Percentiles rank a stretch among this genome's conserved stretches.
These are phyloP conservation scores for Aschersonia sp. DNA, from an alignment of 2,329 filamentous ascomycete species.

Conservation along the genomic window DNA sequence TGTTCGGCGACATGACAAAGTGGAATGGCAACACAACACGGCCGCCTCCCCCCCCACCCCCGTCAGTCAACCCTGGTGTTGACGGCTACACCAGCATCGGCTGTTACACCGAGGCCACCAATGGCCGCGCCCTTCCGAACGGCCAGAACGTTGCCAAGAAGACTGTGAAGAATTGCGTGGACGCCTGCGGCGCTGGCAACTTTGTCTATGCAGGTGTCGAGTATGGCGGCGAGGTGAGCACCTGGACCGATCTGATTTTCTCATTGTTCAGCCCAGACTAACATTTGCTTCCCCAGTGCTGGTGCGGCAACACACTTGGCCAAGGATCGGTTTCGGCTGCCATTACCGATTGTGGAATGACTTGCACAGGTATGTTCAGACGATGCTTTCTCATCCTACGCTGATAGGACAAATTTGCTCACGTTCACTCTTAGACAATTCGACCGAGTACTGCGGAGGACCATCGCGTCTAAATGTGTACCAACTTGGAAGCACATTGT, in stretches of 20 bases:
- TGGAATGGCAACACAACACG: slow-evolving; percentile 14
- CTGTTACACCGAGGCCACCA: slow-evolving; percentile 21
- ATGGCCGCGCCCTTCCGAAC: slow-evolving; percentile 17
- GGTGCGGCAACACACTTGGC: slow-evolving; percentile 17
- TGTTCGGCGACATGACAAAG: slow-evolving; percentile 25
- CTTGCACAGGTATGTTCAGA: slow-evolving; percentile 14
- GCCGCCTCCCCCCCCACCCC: slow-evolving; percentile 7
- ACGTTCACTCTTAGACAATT: slow-evolving; percentile 4
- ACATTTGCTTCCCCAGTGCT: slow-evolving; percentile 13
- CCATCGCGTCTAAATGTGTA: slow-evolving; percentile 20
- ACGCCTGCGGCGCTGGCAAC: slow-evolving; percentile 13
- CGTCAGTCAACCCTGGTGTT: slow-evolving; percentile 22
- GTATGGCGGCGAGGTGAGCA: slow-evolving; percentile 21
- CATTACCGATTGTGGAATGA: slow-evolving; percentile 17
- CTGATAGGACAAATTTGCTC: too few relatives aligned
- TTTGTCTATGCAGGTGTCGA: slow-evolving; percentile 21
- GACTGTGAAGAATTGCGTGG: slow-evolving; percentile 19
- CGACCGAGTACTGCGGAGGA: slow-evolving; percentile 22
- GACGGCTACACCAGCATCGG: slow-evolving; percentile 20
- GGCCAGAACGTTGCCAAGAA: slow-evolving; percentile 9
- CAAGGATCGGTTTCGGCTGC: slow-evolving; percentile 14
- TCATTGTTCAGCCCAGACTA: not conserved
- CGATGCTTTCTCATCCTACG: too few relatives aligned
- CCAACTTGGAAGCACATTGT: slow-evolving; percentile 5
- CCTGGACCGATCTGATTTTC: not conserved